These are phyloP conservation scores for Ilyonectria mors-panacis DNA, from an alignment of 2,329 filamentous ascomycete genomes.

Conservation along the genomic window DNA sequence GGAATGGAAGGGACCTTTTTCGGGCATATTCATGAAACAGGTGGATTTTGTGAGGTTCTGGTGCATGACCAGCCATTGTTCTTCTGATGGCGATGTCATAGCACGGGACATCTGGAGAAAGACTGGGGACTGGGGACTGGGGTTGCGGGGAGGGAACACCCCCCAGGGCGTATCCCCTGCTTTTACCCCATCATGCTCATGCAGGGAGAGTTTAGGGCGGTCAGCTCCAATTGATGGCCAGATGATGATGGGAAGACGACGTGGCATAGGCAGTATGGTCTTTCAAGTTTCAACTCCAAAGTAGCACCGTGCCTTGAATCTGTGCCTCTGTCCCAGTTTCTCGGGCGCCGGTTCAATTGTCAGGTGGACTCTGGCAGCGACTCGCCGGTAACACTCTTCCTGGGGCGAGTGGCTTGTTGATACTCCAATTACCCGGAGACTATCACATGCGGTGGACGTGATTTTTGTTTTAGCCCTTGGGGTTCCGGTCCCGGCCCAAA, in stretches of 20 bases:
- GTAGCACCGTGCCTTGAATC: neutral
- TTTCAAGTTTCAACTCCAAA: neutral
- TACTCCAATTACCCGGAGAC: neutral
- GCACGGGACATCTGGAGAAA: neutral
- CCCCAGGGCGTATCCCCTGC: neutral
- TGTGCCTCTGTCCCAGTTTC: neutral
- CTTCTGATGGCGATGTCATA: neutral
- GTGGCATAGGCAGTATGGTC: neutral
- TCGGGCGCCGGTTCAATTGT: neutral
- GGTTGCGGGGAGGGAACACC: neutral
- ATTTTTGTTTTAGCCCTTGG: neutral
- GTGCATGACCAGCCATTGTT: neutral
- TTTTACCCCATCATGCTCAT: neutral
- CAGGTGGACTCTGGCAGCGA: neutral
- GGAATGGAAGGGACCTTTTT: neutral
- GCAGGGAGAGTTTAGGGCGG: constrained; percentile 4
- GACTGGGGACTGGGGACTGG: neutral
- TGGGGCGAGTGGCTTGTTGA: neutral
- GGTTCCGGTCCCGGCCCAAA: neutral
- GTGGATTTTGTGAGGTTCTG: neutral
- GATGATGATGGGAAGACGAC: neutral
- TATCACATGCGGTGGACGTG: neutral
- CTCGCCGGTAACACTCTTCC: neutral
- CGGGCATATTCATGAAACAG: neutral
- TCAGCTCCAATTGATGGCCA: neutral